Base-by-base conservation (phyloP, 2,329 filamentous ascomycete genomes). In the Fusarium piperis region DNA sequence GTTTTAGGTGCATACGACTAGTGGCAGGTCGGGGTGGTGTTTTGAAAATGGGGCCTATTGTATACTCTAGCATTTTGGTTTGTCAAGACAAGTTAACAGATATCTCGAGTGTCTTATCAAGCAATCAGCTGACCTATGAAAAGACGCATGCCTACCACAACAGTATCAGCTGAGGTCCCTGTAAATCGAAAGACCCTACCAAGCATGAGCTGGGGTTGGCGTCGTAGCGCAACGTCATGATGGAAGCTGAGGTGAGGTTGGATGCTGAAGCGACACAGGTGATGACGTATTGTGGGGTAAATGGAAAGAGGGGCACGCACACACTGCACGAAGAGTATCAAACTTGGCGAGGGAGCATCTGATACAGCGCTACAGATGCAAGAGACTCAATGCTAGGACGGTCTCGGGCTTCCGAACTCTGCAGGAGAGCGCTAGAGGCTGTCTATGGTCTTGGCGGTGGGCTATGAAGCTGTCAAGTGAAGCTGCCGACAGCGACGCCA, bases 251-350 rank as follows among this genome's bases (percentile, higher is more conserved):
- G 28, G 20, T 20, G n/a, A n/a, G 13, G 33, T 57, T 66, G 41
- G 53, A 15, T 52, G 18, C 33, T 39, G 39, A 70, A 39, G 35
- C 26, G 61, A 30, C 26, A 20, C 28, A 39, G 35, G 12, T 53
- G 63, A 76, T 76, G 73, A 76, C 73, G 73, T 74, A 67, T 55
- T 65, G 71, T 74, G 71, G 73, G 73, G 73, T 65, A 59, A 39
- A 10, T 16, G 10, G 53, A 57, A 57, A 65, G 66, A 68, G 66
- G 66, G 66, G 64, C 39, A 68, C 20, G 64, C 39, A 68, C 20
- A 57, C n/a, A 13, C 41, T 32, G 39, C 15, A 28, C 10, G 18
- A 35, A n/a, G 41, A 59, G 44, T 60, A 36, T 20, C 58, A 52
- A 68, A 48, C 59, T 52, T 39, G 38, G 39, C 35, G 46, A 48